Evolutionary conservation across 2,329 filamentous ascomycete species (phyloP).

Genomic region (Exophiala alcalophila): DNA sequence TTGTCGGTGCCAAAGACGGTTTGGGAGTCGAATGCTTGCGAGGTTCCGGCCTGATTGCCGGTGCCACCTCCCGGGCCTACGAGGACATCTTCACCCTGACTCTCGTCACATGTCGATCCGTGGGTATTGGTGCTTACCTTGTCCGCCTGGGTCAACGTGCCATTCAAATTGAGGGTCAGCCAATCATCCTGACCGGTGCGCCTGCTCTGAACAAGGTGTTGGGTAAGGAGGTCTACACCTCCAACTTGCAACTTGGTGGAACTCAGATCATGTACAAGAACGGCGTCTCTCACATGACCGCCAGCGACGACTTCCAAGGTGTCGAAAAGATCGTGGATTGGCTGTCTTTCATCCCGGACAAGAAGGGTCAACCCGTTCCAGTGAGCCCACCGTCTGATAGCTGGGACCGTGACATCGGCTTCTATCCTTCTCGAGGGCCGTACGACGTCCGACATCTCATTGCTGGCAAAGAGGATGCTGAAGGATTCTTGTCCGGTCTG

Average conservation of each 20-base stretch:
- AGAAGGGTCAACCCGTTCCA: conserved; percentile 89
- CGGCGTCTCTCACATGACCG: conserved; percentile 98
- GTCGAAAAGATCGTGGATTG: conserved; percentile 97
- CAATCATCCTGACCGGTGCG: conserved; percentile 96
- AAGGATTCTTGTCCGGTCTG: conserved; percentile 83
- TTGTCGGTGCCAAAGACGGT: conserved; percentile 90
- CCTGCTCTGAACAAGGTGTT: conserved; percentile 97
- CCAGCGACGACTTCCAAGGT: conserved; percentile 95
- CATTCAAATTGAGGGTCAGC: conserved; percentile 97
- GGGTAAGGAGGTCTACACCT: conserved; percentile 97
- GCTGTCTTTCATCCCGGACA: conserved; percentile 96
- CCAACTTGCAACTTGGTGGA: conserved; percentile 96
- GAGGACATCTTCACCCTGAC: conserved; percentile 99
- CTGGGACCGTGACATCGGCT: conserved; percentile 91
- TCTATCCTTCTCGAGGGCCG: conserved; percentile 74
- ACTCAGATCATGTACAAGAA: conserved; percentile 99
- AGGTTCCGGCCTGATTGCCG: conserved; percentile 95
- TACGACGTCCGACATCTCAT: conserved; percentile 97
- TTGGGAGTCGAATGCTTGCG: conserved; percentile 96
- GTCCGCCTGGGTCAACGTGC: conserved; percentile 97
- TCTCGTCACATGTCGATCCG: conserved; percentile 93
- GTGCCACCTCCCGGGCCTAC: conserved; percentile 93
- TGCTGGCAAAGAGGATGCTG: conserved; percentile 76
- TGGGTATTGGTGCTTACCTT: conserved; percentile 98
- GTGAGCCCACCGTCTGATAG: conserved; percentile 79